Evolutionary conservation across 148 eudicot species (phyloP).

Genomic region (Pouteria glomerata): DNA sequence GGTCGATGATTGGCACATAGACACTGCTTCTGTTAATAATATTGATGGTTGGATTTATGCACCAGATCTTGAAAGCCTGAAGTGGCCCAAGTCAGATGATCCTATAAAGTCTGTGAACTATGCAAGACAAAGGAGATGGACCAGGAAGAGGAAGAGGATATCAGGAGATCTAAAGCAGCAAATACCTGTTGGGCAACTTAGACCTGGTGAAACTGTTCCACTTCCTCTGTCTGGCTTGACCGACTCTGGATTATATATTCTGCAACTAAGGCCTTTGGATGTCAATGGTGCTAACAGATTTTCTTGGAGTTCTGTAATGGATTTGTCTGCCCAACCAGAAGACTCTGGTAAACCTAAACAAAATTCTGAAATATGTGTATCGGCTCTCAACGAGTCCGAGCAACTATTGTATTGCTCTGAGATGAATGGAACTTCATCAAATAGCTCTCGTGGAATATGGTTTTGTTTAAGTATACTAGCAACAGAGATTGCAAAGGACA

Average conservation of each 20-base stretch:
- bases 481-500: conserved; percentile 84
- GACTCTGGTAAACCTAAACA: conserved; percentile 33
- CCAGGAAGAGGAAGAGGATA: conserved; percentile 54
- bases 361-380: conserved; percentile 51
- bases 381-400: conserved; percentile 60
- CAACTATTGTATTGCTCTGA: conserved; percentile 60
- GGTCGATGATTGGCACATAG: conserved; percentile 91
- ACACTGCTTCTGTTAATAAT: conserved; percentile 38
- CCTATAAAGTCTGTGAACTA: conserved; percentile 36
- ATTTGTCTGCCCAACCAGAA: conserved; percentile 37
- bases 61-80: conserved; percentile 54
- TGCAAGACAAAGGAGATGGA: conserved; percentile 83
- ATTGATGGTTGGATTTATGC: conserved; percentile 90
- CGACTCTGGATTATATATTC: conserved; percentile 41
- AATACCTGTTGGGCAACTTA: conserved; percentile 54
- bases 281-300: conserved; percentile 41
- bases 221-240: conserved; percentile 72
- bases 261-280: conserved; percentile 62
- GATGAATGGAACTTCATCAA: conserved; percentile 59
- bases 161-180: conserved; percentile 30
- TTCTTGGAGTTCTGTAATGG: conserved; percentile 76
- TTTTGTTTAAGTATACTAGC: conserved; percentile 74
- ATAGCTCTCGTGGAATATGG: conserved; percentile 61
- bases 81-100: conserved; percentile 67
- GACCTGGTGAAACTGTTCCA: conserved; percentile 67